These are phyloP conservation scores for Ceriops zippeliana DNA, from an alignment of 345 rosid genomes.

Conservation along the genomic window DNA sequence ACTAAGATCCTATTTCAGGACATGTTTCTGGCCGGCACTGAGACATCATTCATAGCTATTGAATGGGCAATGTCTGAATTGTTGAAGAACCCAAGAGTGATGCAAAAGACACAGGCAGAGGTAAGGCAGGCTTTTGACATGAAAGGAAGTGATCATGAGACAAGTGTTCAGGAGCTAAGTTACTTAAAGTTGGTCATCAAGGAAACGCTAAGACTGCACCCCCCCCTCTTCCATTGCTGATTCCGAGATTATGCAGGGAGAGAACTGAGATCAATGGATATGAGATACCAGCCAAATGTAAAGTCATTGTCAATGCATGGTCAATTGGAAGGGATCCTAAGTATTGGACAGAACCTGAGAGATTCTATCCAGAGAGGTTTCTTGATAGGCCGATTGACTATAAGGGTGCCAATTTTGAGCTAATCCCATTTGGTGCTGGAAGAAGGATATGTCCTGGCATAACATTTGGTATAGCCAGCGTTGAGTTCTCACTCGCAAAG, in stretches of 20 bases:
- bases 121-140: not conserved
- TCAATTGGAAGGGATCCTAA: slow-evolving; percentile 14
- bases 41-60: not conserved
- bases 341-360: slow-evolving; percentile 8
- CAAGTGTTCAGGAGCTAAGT: not conserved
- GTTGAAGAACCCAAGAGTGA: slow-evolving; percentile 11
- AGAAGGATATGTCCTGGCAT: slow-evolving; percentile 16
- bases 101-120: slow-evolving; percentile 14
- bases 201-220: slow-evolving; percentile 13
- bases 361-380: slow-evolving; percentile 16
- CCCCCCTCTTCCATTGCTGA: slow-evolving; percentile 9
- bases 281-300: slow-evolving; percentile 5
- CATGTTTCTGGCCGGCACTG: slow-evolving; percentile 2
- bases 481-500: slow-evolving; percentile 9
- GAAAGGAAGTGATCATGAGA: slow-evolving; percentile 1
- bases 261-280: not conserved
- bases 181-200: slow-evolving; percentile 10
- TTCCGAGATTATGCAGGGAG: slow-evolving; percentile 15
- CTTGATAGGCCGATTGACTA: slow-evolving; percentile 12
- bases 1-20: not conserved
- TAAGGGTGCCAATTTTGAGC: slow-evolving; percentile 12
- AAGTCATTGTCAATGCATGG: slow-evolving; percentile 5
- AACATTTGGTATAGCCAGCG: not conserved
- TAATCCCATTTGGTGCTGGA: slow-evolving; percentile 13
- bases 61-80: slow-evolving; percentile 14